Base-by-base conservation (phyloP, 495 filamentous ascomycete genomes). In the Lepraria neglecta region DNA sequence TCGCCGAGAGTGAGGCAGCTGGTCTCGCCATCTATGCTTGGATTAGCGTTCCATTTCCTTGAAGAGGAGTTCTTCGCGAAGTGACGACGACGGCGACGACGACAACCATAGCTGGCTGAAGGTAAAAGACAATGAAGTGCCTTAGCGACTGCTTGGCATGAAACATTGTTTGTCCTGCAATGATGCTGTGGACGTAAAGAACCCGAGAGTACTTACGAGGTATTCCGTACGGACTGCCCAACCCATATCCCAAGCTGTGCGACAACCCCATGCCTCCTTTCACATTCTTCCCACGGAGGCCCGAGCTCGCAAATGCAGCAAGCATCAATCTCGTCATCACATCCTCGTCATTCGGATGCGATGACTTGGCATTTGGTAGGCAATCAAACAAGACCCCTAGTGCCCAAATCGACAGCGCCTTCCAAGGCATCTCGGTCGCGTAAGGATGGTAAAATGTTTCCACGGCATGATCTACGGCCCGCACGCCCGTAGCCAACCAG, bases 391-490 rank as follows among this genome's bases (percentile, higher is more conserved):
- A 66, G 11, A 66, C 68, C 10, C 50, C 62, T 0, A 75, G 73
- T 3, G 78, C 77, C 31, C 65, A 70, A 28, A 78, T 51, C 3
- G 59, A 57, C 60, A 77, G 67, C 55, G 66, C 64, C 51, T 72
- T 71, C 35, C 70, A 70, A 5, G 78, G 78, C 58, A 78, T 68
- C 64, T 80, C 79, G 9, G 71, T 71, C 12, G 76, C 72, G 2
- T 73, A 74, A 4, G 76, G 76, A 61, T 82, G 76, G 62, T 80
- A 78, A 63, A 79, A 62, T 3, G 73, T 28, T 66, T 82, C 79
- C 14, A 82, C 68, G 3, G 79, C 75, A 58, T 82, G 79, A 60
- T 80, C 77, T 45, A 80, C 64, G 2, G 78, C 72, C 9, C 77
- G 67, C 58, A 81, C 69, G 6, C 68, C 78, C 0, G 78, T 80